Conservation (phyloP, 768 basidiomycete genomes). For the Russula sp. region DNA sequence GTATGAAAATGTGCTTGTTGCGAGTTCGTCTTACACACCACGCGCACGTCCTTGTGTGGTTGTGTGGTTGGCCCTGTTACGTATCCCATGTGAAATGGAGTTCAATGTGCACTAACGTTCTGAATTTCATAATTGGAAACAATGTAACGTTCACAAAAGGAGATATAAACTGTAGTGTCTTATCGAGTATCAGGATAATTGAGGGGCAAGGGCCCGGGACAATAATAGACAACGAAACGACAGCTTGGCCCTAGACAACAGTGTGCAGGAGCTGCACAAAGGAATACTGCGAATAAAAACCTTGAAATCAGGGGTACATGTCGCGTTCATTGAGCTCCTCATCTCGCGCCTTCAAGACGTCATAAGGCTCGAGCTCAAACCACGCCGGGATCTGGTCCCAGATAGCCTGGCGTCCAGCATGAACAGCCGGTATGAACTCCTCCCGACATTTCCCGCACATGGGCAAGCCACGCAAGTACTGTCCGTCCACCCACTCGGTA, state of each 20-base stretch:
- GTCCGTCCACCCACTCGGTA: conserved; percentile 66
- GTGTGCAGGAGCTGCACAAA: too few species aligned
- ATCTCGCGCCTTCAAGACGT: conserved; percentile 23
- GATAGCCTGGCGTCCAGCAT: conserved; percentile 54
- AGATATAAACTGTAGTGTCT: not conserved
- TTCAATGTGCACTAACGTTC: not conserved
- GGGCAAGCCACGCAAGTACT: conserved; percentile 47
- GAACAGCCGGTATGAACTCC: conserved; percentile 44
- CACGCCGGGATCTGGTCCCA: conserved; percentile 61
- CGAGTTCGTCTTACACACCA: too few species aligned
- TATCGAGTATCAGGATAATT: not conserved
- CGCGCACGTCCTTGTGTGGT: not conserved
- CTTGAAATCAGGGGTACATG: conserved; percentile 4
- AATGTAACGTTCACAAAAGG: too few species aligned
- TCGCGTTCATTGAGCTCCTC: conserved; percentile 27
- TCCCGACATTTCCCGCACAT: conserved; percentile 53
- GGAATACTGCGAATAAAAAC: too few species aligned
- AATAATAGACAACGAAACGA: not conserved
- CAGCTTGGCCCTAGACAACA: not conserved
- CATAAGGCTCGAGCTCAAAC: conserved; percentile 41
- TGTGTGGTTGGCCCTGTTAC: not conserved
- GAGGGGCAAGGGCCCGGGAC: not conserved
- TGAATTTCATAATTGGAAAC: not conserved
- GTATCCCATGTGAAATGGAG: not conserved
- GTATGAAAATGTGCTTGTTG: not conserved